Base-by-base conservation (phyloP, 257 asterid genomes). In the Solanum rostratum region DNA sequence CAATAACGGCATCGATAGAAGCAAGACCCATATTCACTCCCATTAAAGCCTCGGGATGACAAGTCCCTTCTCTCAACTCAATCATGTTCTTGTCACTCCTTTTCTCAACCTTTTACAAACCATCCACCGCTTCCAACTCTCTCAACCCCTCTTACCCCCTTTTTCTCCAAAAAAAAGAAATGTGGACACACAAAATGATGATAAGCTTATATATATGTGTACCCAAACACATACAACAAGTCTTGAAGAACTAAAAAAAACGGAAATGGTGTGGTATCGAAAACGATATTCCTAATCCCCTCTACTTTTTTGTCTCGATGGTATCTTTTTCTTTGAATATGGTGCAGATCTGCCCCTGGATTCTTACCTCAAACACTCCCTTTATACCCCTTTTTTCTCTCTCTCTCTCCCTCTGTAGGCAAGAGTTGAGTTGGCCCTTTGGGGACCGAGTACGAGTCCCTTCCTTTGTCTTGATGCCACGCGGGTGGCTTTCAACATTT, bases 1-100 rank as follows among this genome's bases (percentile, higher is more conserved):
- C 94, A 91, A 95, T 90, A 37, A 92, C 55, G 30, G 92, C 95
- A 89, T 92, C 94, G 85, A 91, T 90, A 84, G 33, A 89, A 87
- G 97, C 98, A 71, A 95, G 90, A 9, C 87, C 94, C 68, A 89
- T 89, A 87, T 89, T 87, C 87, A 91, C 97, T 78, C 91, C 97
- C 86, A 84, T 91, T 88, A 92, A 92, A 63, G 90, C 83, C 88
- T 92, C 83, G 8, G 97, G 89, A 84, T 89, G 92, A 91, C 97
- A 91, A 86, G 88, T 83, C 88, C 90, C 88, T 20, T 79, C 92
- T 86, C 92, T 89, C 93, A 87, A 85, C 90, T 92, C 91, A 89
- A 89, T 69, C 95, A 93, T 94, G 85, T 83, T 86, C 30, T 84
- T 33, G 46, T 62, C 57, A 66, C 60, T 15, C 41, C 12, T 37